phyloP scores from a whole-genome alignment of 2,329 filamentous ascomycete genomes.

The Neofusicoccum ribis region DNA sequence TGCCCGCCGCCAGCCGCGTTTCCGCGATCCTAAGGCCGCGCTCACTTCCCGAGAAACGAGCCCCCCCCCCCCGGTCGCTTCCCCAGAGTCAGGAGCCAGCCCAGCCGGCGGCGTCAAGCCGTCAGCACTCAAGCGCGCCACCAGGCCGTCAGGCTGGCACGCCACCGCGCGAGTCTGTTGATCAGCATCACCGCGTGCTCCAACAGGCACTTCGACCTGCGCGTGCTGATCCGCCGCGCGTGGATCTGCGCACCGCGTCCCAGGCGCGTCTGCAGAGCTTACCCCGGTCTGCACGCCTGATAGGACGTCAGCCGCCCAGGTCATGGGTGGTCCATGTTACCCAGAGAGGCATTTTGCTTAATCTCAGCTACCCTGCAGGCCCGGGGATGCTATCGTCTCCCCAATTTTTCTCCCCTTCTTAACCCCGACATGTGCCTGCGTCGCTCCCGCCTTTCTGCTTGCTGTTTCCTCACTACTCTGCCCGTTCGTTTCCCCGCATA shows the following conservation, averaged over 20 bases:
- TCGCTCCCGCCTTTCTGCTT: not conserved
- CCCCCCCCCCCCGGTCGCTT: too few species aligned
- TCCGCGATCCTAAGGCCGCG: too few species aligned
- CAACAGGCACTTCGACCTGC: not conserved
- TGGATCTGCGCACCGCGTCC: conserved; percentile 3
- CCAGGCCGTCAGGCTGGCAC: not conserved
- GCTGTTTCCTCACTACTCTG: not conserved
- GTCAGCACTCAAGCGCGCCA: conserved; percentile 1
- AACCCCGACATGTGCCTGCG: not conserved
- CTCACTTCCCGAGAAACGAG: too few species aligned
- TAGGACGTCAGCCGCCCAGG: conserved; percentile 16
- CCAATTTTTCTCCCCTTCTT: not conserved
- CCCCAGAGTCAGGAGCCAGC: conserved; percentile 1
- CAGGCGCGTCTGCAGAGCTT: not conserved
- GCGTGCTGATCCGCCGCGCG: conserved; percentile 3
- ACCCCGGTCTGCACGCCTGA: conserved; percentile 5
- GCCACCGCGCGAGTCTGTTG: not conserved
- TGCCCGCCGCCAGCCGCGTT: too few species aligned
- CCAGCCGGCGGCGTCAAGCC: not conserved
- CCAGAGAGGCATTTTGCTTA: conserved; percentile 10
- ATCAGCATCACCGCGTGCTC: not conserved
- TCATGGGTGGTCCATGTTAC: conserved; percentile 17
- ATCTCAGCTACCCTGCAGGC: not conserved
- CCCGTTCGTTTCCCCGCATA: not conserved
- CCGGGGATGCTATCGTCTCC: not conserved